Percentiles rank a stretch among this genome's conserved stretches.
These are phyloP conservation scores for Sextonia rubra DNA, from an alignment of 164 flowering plant species.

Conservation along the genomic window DNA sequence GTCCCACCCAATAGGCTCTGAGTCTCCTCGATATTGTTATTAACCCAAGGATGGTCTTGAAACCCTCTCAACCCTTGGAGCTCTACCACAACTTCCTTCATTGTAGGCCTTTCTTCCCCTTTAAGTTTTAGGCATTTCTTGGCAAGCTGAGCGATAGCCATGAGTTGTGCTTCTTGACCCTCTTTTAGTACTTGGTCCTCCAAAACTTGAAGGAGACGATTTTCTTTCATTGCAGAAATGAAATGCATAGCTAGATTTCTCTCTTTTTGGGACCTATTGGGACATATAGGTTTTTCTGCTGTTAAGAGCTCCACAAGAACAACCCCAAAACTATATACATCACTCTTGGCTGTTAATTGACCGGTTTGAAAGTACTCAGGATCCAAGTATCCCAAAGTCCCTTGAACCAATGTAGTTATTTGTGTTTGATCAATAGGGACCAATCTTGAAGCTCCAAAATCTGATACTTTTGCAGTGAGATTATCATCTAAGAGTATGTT, in stretches of 20 bases:
- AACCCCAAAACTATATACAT: constrained; percentile 15
- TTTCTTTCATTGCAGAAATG: constrained; percentile 4
- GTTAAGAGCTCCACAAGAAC: constrained; percentile 14
- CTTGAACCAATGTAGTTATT: no score
- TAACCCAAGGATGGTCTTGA: neutral
- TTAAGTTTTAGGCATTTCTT: constrained; percentile 1
- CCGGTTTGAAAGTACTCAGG: constrained; percentile 8
- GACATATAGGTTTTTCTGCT: neutral
- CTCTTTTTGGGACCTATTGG: neutral
- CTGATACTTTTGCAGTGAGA: no score
- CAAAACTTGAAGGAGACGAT: constrained; percentile 3
- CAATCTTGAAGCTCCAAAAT: no score
- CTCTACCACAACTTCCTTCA: constrained; percentile 7
- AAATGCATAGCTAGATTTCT: constrained; percentile 1
- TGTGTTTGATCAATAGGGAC: no score
- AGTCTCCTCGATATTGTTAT: neutral
- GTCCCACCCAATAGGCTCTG: neutral
- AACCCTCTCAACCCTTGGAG: constrained; percentile 6
- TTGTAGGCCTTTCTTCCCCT: no score
- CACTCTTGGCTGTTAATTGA: constrained; percentile 13
- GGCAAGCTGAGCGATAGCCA: constrained; percentile 3
- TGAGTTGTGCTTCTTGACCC: neutral
- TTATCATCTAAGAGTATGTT: constrained; percentile 40
- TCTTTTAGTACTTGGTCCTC: neutral
- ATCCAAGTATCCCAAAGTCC: constrained; percentile 11